Base-by-base conservation (phyloP, 257 asterid species). In the Thymus quinquecostatus region DNA sequence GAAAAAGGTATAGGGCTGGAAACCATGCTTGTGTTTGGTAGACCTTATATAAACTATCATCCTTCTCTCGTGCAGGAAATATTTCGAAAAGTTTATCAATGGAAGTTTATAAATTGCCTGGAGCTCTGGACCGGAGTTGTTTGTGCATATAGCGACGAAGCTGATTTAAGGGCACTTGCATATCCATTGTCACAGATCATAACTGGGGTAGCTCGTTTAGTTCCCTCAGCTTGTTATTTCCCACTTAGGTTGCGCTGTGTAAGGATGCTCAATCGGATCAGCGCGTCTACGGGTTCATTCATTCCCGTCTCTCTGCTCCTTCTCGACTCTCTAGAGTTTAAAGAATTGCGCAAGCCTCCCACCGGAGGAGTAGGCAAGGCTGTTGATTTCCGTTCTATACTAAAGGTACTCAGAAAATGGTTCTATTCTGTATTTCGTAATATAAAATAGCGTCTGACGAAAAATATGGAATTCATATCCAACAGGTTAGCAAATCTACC, bases 111-210 rank as follows among this genome's bases (percentile, higher is more conserved):
- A 60, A 87, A 88, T 54, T 89, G 96, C 79, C 86, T 95, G 80
- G 99, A 95, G 90, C 92, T 95, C 53, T 95, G 99, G 99, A 88
- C 98, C 62, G 92, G 92, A 74, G 96, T 90, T 74, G 79, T 94
- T 41, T 91, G 93, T 81, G 86, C 97, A 21, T 73, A 77, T 79
- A 83, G 88, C 83, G 83, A 92, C 47, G 96, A 88, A 82, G 79
- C 87, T 54, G 95, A 89, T 76, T 80, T 94, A 69, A 87, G 76
- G 70, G 92, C 96, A 29, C 96, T 94, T 81, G 96, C 97, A 57
- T 91, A 94, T 81, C 98, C 98, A 36, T 75, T 94, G 75, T 79
- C 96, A 41, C 98, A 91, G 80, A 94, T 94, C 64, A 95, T 95
- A 29, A 79, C 84, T 38, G 99, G 96, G 69, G 90, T 85, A 61